Conservation (phyloP, 306 rosid species). For the Herpetospermum pedunculosum region DNA sequence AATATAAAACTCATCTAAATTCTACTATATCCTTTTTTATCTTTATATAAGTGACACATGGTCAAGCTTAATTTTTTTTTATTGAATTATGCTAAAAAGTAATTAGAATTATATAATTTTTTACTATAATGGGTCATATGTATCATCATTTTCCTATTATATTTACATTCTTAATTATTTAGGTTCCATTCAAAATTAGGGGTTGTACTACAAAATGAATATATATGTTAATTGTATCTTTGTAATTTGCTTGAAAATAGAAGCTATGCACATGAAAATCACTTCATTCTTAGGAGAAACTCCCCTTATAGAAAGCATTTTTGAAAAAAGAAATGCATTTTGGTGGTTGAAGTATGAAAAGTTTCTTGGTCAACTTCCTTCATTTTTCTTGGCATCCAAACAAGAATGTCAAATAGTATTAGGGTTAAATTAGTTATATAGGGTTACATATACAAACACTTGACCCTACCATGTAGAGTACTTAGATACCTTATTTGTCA, state of each 20-base stretch:
- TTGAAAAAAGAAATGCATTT: too few species aligned
- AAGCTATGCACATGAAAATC: not conserved
- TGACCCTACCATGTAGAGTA: not conserved
- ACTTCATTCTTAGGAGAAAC: constrained; percentile 1
- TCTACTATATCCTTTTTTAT: too few species aligned
- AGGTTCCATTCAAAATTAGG: not conserved
- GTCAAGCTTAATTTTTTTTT: too few species aligned
- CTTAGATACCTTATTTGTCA: not conserved
- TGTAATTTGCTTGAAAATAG: not conserved
- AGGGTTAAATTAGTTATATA: not conserved
- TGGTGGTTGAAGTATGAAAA: not conserved
- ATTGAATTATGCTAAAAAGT: too few species aligned
- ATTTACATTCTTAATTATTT: too few species aligned
- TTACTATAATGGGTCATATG: too few species aligned
- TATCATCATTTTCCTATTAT: too few species aligned
- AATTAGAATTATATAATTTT: too few species aligned
- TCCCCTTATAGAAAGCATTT: not conserved
- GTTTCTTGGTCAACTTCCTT: not conserved
- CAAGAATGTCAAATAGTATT: not conserved
- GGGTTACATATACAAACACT: not conserved
- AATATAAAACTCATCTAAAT: too few species aligned
- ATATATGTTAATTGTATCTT: not conserved
- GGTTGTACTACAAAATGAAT: not conserved
- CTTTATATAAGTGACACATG: too few species aligned
- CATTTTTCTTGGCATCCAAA: constrained; percentile 1